phyloP scores from a whole-genome alignment of 148 eudicot species.

The Vaccinium myrtillus region DNA sequence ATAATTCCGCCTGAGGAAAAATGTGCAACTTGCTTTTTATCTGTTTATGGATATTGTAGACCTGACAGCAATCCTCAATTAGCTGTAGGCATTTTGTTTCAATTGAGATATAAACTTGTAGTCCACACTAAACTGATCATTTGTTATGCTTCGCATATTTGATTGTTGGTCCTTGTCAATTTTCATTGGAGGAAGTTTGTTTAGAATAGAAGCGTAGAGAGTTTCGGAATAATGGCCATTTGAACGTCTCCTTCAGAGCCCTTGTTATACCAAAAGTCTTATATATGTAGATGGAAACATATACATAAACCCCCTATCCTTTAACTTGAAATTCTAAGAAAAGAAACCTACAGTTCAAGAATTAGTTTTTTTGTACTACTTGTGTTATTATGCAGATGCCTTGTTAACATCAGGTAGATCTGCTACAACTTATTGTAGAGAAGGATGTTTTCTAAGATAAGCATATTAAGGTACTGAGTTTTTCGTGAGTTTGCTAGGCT shows the following conservation, averaged over 20 bases:
- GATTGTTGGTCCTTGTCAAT: not conserved
- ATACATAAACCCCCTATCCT: not conserved
- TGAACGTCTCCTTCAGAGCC: not conserved
- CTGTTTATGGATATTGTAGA: not conserved
- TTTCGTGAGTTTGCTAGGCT: not conserved
- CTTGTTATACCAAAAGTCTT: not conserved
- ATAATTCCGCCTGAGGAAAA: not conserved
- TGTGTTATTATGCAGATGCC: not conserved
- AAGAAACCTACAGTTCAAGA: not conserved
- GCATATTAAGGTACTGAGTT: not conserved
- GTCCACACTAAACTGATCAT: not conserved
- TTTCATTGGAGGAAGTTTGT: not conserved
- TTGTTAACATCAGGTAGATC: not conserved
- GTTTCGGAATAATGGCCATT: not conserved
- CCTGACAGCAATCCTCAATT: not conserved
- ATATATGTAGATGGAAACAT: not conserved
- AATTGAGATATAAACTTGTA: not conserved
- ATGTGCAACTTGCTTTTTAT: not conserved
- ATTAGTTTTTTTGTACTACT: not conserved
- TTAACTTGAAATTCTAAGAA: not conserved
- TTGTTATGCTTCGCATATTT: not conserved
- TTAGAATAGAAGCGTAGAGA: not conserved
- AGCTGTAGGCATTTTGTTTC: not conserved
- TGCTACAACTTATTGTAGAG: not conserved
- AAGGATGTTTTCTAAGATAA: not conserved